Evolutionary conservation across 2,329 filamentous ascomycete species (phyloP), one percentile per base, ranked within the genome.

Genomic region (Dryadomyces sulphureus): DNA sequence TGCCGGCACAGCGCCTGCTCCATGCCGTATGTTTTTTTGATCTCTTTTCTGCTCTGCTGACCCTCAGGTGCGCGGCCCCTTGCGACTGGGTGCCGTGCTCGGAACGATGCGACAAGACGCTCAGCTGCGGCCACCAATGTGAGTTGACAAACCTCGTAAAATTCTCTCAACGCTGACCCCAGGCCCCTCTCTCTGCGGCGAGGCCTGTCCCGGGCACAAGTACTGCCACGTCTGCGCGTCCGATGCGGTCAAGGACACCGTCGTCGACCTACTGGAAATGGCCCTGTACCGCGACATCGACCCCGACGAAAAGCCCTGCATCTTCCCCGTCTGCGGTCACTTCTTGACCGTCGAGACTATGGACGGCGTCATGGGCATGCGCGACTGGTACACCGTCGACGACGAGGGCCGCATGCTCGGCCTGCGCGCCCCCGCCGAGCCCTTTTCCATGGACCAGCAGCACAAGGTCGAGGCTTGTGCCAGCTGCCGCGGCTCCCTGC

Each of bases 61-160:
- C 11, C 7, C 2, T n/a, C n/a, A 51, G 49, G 3, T 85, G 81
- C 50, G 77, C 77, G 0, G 80, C 73, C 0, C 80, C 81, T 0
- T 87, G 81, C 55, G 65, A 82, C 51, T 71, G 75, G 60, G 55
- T 84, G 0, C 82, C 81, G 1, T 87, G 81, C 56, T 72, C 70
- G 1, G 58, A 67, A 52, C 65, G 80, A 8, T 87, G 81, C 54
- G 54, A 62, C 3, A 63, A 71, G 24, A 16, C 48, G 0, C 57
- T 85, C 4, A 17, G 22, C 0, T 85, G 81, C 54, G 73, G 74
- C 1, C 79, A 84, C 56, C 72, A 66, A 55, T 85, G 64, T 52
- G 14, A 42, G 50, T 41, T 36, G 9, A 39, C 21, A 5, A n/a
- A n/a, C 12, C 14, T 12, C 19, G 14, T 24, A 24, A 22, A 8